A percentile compares a stretch with the other conserved stretches of the same genome.
These are phyloP conservation scores for Golubevia sp. DNA, from an alignment of 1,284 basidiomycete species.

Conservation along the genomic window DNA sequence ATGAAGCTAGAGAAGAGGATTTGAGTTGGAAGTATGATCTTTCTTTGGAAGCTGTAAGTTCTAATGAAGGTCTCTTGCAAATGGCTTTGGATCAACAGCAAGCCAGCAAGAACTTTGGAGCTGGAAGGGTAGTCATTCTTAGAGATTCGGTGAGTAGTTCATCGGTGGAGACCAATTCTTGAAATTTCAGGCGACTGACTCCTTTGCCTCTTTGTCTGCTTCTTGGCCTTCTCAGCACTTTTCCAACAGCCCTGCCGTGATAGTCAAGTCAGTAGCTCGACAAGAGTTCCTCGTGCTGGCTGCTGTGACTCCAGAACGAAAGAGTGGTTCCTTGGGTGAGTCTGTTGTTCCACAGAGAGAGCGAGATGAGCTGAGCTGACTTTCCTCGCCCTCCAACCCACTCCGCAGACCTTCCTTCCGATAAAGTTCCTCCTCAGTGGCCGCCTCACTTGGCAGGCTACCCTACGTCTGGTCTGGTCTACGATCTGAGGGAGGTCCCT, in stretches of 20 bases:
- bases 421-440: conserved; percentile 69
- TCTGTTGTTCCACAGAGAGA: conserved; percentile 3
- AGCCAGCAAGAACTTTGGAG: conserved; percentile 71
- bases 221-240: conserved; percentile 71
- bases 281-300: conserved; percentile 76
- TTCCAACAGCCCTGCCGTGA: conserved; percentile 73
- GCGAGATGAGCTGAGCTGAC: not conserved
- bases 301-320: conserved; percentile 66
- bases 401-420: conserved; percentile 69
- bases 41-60: conserved; percentile 71
- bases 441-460: conserved; percentile 20
- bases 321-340: conserved; percentile 64
- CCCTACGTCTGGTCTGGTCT: conserved; percentile 69
- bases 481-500: conserved; percentile 74
- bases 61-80: conserved; percentile 73
- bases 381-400: not conserved
- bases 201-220: conserved; percentile 11
- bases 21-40: conserved; percentile 80
- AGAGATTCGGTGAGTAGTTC: conserved; percentile 73
- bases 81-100: conserved; percentile 71
- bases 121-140: conserved; percentile 82
- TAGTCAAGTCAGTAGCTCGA: conserved; percentile 72
- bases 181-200: conserved; percentile 1
- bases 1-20: conserved; percentile 67
- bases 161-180: not conserved